Evolutionary conservation across 2,329 filamentous ascomycete genomes (phyloP), one percentile per base, ranked within the genome.

Genomic region (Colletotrichum somersetense): DNA sequence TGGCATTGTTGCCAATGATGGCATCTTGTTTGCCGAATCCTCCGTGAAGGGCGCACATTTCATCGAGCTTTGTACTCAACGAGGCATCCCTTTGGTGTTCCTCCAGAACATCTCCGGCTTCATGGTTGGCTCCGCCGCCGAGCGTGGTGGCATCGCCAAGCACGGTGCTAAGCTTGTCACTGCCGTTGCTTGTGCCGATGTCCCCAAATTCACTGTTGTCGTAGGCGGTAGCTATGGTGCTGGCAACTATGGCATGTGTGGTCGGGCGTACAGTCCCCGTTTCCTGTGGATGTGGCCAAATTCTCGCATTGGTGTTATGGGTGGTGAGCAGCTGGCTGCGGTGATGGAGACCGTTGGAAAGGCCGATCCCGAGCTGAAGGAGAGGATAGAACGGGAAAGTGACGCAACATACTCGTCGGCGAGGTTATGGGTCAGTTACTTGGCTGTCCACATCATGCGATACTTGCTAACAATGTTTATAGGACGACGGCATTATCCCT

Each of bases 221-320:
- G 92, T 98, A n/a, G 96, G 96, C 33, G 93, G 93, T 40, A 95
- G 92, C 80, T 96, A 96, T 75, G 96, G 96, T 71, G 96, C 96
- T 10, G 96, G 96, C 5, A 99, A 98, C 82, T 99, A 99, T 80
- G 96, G 96, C 77, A 99, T 99, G 96, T 98, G 94, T 79, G 96
- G 96, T 30, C 89, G 96, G 62, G 96, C 96, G 2, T 99, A 98
- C 82, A 90, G 89, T n/a, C 96, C 96, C 0, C 87, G 95, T 16
- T 94, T 98, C 81, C 83, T 98, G 73, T 98, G 94, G 91, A 97
- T 96, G 87, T 99, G 96, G 96, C 96, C 96, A 52, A 97, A 97
- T 77, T 95, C 96, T n/a, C 93, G 93, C 79, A 94, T 97, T 63
- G 94, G 93, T 42, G 95, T 99, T 77, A 99, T 99, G 96, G 96